Percentiles rank a stretch among this genome's conserved stretches.
phyloP scores from a whole-genome alignment of 371 early-diverging fungal genomes.

The Mortierella sp. region DNA sequence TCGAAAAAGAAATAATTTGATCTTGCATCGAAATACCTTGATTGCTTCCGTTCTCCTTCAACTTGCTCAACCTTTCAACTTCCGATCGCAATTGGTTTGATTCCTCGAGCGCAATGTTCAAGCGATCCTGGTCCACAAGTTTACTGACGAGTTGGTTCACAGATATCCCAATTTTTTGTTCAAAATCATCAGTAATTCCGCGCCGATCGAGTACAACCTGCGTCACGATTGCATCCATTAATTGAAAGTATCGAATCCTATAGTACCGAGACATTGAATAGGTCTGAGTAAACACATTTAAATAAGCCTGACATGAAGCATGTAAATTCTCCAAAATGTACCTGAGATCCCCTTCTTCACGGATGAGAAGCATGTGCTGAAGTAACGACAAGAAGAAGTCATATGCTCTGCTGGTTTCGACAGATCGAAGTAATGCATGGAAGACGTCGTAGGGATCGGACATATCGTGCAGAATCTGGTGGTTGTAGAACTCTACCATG shows the following conservation, averaged over 20 bases:
- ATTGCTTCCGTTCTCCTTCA: neutral
- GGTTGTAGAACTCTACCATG: slow-evolving; percentile 83
- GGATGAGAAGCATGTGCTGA: slow-evolving; percentile 83
- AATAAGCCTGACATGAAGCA: too few relatives aligned
- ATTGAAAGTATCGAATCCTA: slow-evolving; percentile 81
- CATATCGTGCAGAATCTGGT: slow-evolving; percentile 80
- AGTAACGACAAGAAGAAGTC: slow-evolving; percentile 84
- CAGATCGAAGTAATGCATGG: slow-evolving; percentile 75
- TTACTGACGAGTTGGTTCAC: slow-evolving; percentile 82
- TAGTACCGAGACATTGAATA: neutral
- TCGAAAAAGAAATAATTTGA: neutral
- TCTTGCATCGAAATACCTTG: neutral
- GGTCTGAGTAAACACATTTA: too few relatives aligned
- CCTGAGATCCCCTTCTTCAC: slow-evolving; percentile 72
- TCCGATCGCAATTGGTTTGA: slow-evolving; percentile 72
- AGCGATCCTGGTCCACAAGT: slow-evolving; percentile 85
- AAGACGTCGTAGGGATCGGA: slow-evolving; percentile 87
- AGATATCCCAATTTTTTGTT: slow-evolving; percentile 66
- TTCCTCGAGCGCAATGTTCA: slow-evolving; percentile 76
- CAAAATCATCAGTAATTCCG: slow-evolving; percentile 74
- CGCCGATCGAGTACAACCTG: slow-evolving; percentile 87
- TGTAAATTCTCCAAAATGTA: slow-evolving; percentile 17
- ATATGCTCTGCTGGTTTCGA: slow-evolving; percentile 81
- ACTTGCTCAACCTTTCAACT: slow-evolving; percentile 45
- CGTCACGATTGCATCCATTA: slow-evolving; percentile 82